Evolutionary conservation across 129 eudicot genomes (phyloP).

Genomic region (Pittosporum tobira): DNA sequence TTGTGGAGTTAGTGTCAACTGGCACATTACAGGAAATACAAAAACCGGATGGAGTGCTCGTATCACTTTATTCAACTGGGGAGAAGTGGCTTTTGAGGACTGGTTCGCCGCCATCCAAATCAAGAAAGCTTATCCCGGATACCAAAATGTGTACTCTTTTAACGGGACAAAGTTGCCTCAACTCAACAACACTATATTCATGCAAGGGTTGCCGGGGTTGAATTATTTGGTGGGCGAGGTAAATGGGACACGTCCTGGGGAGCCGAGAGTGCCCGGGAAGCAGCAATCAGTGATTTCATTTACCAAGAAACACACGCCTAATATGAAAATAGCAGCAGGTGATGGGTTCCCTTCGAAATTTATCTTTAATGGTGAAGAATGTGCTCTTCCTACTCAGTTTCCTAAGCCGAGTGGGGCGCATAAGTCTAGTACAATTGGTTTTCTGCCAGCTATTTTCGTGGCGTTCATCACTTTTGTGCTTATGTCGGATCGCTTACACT

Average conservation of each 20-base stretch:
- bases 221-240: constrained; percentile 42
- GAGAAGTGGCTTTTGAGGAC: constrained; percentile 27
- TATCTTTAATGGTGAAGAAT: constrained; percentile 76
- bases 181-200: constrained; percentile 38
- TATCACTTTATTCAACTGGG: constrained; percentile 78
- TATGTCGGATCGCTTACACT: constrained; percentile 15
- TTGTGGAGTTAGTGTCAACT: constrained; percentile 67
- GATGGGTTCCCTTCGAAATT: constrained; percentile 76
- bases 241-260: constrained; percentile 44
- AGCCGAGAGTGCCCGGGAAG: constrained; percentile 76
- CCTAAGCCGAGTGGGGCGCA: constrained; percentile 34
- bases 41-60: constrained; percentile 79
- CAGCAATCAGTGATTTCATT: constrained; percentile 78
- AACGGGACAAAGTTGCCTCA: constrained; percentile 42
- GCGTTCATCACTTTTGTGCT: constrained; percentile 26
- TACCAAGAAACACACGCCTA: constrained; percentile 35
- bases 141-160: constrained; percentile 56
- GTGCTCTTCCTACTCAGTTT: constrained; percentile 57
- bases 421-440: constrained; percentile 9
- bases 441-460: constrained; percentile 22
- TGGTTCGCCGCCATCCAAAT: constrained; percentile 60
- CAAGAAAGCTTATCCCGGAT: constrained; percentile 40
- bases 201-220: constrained; percentile 54
- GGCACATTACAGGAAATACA: constrained; percentile 59
- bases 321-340: constrained; percentile 33